Conservation (phyloP, 345 rosid genomes). For the Corchorus capsularis region DNA sequence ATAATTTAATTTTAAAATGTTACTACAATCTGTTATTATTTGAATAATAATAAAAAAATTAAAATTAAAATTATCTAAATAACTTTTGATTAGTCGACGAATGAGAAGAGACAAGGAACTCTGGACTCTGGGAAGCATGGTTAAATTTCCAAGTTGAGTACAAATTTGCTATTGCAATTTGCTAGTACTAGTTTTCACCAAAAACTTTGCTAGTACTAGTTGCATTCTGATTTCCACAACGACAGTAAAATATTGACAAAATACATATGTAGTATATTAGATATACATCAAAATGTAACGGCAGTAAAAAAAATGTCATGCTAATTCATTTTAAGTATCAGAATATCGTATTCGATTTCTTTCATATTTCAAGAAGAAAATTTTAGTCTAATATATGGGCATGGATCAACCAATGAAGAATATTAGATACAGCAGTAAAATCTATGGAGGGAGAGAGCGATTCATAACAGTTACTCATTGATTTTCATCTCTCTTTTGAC, state of each 20-base stretch:
- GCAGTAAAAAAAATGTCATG: too few species aligned
- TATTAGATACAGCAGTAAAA: neutral
- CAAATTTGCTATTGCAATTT: neutral
- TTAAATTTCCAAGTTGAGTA: neutral
- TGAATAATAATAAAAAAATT: too few species aligned
- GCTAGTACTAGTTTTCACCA: too few species aligned
- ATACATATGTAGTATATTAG: too few species aligned
- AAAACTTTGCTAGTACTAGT: too few species aligned
- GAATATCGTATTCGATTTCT: neutral
- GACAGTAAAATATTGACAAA: neutral
- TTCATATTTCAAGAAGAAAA: too few species aligned
- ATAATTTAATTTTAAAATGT: too few species aligned
- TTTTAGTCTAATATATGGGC: neutral
- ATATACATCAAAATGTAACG: too few species aligned
- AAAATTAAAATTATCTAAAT: too few species aligned
- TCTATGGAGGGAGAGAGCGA: neutral
- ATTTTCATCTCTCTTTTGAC: constrained; percentile 13
- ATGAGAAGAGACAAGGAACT: neutral
- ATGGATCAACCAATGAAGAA: neutral
- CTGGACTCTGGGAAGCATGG: neutral
- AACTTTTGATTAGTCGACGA: too few species aligned
- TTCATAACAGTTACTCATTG: neutral
- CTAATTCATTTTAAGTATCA: too few species aligned
- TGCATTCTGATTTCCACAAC: neutral
- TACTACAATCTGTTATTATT: too few species aligned